Conservation (phyloP, 352 stramenopile species). For the Blastocystis sp. region DNA sequence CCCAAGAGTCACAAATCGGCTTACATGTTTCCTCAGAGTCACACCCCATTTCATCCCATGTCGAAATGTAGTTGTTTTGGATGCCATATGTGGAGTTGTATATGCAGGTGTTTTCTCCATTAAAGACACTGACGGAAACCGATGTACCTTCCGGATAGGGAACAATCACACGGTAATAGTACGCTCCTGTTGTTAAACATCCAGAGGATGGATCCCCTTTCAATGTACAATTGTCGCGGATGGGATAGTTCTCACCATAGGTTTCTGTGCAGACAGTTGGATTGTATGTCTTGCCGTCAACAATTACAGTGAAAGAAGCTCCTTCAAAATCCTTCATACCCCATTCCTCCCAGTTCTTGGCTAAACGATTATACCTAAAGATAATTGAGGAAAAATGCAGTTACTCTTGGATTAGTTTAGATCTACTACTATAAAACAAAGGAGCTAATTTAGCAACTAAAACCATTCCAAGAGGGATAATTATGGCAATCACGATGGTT, state of each 20-base stretch:
- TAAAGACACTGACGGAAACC: background rate
- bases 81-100: constrained; percentile 24
- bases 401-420: background rate
- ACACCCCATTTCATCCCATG: constrained; percentile 13
- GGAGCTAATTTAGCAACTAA: background rate
- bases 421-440: constrained; percentile 1
- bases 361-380: background rate
- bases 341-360: background rate
- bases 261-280: background rate
- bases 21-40: background rate
- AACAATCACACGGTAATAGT: background rate
- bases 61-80: background rate
- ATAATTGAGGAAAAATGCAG: background rate
- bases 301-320: background rate
- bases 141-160: background rate
- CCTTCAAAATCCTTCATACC: constrained; percentile 6
- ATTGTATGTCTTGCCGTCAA: background rate
- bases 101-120: background rate
- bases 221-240: background rate
- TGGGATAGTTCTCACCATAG: constrained; percentile 34
- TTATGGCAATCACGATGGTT: background rate
- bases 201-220: background rate
- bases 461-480: background rate
- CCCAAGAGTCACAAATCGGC: background rate
- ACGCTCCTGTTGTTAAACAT: constrained; percentile 5